These are phyloP conservation scores for Martensiomyces pterosporus DNA, from an alignment of 192 early-diverging fungal species.

Conservation along the genomic window DNA sequence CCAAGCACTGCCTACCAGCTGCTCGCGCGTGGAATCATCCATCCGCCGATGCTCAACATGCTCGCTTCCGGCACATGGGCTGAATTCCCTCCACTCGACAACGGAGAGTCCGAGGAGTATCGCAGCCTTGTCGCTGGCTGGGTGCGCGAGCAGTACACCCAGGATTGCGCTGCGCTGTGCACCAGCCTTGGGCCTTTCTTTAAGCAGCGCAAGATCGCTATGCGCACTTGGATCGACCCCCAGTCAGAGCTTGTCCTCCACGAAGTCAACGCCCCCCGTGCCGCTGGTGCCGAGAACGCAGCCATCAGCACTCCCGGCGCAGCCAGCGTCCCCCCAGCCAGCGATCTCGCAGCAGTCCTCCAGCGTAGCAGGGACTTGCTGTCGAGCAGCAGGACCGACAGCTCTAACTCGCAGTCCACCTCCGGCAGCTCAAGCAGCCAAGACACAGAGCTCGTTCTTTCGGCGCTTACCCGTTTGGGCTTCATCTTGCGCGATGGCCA, in stretches of 20 bases:
- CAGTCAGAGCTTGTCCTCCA: conserved; percentile 36
- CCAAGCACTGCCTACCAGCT: conserved; percentile 68
- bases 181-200: conserved; percentile 62
- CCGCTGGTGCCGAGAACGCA: conserved; percentile 1
- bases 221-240: conserved; percentile 60
- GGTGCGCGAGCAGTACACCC: conserved; percentile 53
- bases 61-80: conserved; percentile 61
- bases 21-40: conserved; percentile 61
- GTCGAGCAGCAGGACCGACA: too few relatives aligned
- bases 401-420: too few relatives aligned
- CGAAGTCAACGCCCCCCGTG: conserved; percentile 18
- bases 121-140: conserved; percentile 58
- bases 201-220: conserved; percentile 60
- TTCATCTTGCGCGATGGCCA: conserved; percentile 19
- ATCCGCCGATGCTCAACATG: conserved; percentile 61
- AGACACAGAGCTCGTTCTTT: too few relatives aligned
- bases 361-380: neutral
- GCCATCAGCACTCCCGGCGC: too few relatives aligned
- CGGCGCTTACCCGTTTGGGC: conserved; percentile 20
- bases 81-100: conserved; percentile 70
- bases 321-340: too few relatives aligned
- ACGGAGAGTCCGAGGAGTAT: conserved; percentile 78
- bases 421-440: too few relatives aligned
- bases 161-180: conserved; percentile 55
- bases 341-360: neutral